Conservation (phyloP, 306 rosid genomes). For the Cucurbita argyrosperma region DNA sequence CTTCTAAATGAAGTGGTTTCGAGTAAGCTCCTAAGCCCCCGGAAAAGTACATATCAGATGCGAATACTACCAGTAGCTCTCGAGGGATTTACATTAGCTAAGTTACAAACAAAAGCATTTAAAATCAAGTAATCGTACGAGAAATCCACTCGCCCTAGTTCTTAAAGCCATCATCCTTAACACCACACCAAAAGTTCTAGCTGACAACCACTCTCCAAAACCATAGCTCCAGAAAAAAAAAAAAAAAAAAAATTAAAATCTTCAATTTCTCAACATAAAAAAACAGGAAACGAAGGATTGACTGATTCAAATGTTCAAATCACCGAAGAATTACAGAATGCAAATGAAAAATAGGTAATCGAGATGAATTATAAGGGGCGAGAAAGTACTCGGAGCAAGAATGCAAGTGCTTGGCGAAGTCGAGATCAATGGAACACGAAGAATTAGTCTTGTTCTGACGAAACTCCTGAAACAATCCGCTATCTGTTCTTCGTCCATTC, state of each 20-base stretch:
- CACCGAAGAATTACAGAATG: not conserved
- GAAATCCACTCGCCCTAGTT: not conserved
- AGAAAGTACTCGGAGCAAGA: slow-evolving; percentile 44
- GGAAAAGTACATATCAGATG: not conserved
- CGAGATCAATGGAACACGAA: slow-evolving; percentile 34
- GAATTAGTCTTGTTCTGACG: slow-evolving; percentile 24
- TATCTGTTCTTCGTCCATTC: slow-evolving; percentile 59
- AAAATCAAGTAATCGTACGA: not conserved
- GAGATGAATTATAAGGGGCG: not conserved
- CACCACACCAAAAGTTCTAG: not conserved
- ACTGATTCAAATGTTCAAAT: not conserved
- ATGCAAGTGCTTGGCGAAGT: slow-evolving; percentile 45
- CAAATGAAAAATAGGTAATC: not conserved
- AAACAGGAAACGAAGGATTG: not conserved
- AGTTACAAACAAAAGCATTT: not conserved
- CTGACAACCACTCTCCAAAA: not conserved
- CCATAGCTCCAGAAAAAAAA: not conserved
- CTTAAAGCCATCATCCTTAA: not conserved
- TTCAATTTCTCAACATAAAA: not conserved
- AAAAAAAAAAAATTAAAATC: not conserved
- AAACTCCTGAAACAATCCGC: slow-evolving; percentile 47
- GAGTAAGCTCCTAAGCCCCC: not conserved
- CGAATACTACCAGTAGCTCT: not conserved
- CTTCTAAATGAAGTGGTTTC: not conserved
- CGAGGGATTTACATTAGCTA: not conserved